Conservation (phyloP, 1,139 yeast species). For the Insectozyma bohioensis region DNA sequence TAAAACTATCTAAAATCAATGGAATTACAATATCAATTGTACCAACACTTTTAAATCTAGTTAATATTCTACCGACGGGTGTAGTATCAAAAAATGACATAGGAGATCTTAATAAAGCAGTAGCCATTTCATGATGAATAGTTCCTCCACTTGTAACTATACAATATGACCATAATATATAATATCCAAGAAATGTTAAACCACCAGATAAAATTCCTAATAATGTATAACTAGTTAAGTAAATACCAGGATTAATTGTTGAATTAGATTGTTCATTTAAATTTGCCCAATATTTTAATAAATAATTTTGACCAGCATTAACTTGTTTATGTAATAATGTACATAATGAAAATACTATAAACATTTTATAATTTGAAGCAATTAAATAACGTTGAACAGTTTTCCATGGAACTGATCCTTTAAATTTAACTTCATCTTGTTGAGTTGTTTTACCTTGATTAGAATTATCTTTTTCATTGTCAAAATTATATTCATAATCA, state of each 20-base stretch:
- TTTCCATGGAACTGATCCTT: constrained; percentile 33
- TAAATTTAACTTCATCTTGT: constrained; percentile 27
- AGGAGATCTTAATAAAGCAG: constrained; percentile 42
- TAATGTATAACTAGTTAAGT: constrained; percentile 25
- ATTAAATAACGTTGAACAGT: constrained; percentile 33
- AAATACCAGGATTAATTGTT: constrained; percentile 22
- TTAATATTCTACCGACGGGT: constrained; percentile 59
- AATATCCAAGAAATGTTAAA: constrained; percentile 26
- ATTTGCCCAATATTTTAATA: constrained; percentile 41
- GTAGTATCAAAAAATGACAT: constrained; percentile 61
- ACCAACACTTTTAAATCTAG: constrained; percentile 77
- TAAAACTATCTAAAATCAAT: constrained; percentile 52
- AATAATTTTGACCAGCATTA: constrained; percentile 27
- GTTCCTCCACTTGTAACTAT: constrained; percentile 30
- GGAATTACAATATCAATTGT: constrained; percentile 73
- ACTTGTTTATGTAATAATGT: constrained; percentile 20
- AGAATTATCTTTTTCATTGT: constrained; percentile 7
- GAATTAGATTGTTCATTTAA: constrained; percentile 26
- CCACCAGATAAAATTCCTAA: constrained; percentile 31
- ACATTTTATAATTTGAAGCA: constrained; percentile 32
- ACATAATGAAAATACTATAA: constrained; percentile 23
- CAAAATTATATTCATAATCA: constrained; percentile 20
- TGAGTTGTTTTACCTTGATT: constrained; percentile 25
- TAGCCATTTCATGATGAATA: constrained; percentile 40
- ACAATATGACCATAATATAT: constrained; percentile 32